These are phyloP conservation scores for Bertia moriformis DNA, from an alignment of 2,329 filamentous ascomycete species.

Conservation along the genomic window DNA sequence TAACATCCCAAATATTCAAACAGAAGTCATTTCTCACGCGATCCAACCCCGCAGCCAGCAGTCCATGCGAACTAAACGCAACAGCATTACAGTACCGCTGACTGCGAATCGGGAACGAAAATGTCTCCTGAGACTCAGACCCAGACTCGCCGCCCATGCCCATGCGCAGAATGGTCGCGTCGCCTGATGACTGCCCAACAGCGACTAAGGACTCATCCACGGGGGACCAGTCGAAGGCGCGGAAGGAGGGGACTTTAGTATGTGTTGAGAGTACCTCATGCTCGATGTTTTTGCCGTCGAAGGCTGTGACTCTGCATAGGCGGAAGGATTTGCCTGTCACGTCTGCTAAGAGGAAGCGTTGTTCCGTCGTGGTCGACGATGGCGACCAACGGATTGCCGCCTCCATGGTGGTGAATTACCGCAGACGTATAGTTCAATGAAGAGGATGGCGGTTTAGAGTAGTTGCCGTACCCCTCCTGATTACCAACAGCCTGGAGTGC, in stretches of 20 bases:
- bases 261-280: slow-evolving; percentile 37
- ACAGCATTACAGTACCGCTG: slow-evolving; percentile 52
- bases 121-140: slow-evolving; percentile 25
- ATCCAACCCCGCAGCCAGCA: slow-evolving; percentile 46
- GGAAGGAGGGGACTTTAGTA: slow-evolving; percentile 41
- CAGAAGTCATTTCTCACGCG: slow-evolving; percentile 50
- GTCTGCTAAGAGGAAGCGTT: slow-evolving; percentile 47
- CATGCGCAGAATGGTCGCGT: slow-evolving; percentile 41
- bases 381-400: slow-evolving; percentile 50
- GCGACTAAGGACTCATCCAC: slow-evolving; percentile 40
- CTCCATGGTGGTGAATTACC: too few species aligned
- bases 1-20: slow-evolving; percentile 49
- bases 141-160: too few species aligned
- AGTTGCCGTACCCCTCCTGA: too few species aligned
- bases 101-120: slow-evolving; percentile 41
- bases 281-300: slow-evolving; percentile 21
- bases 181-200: slow-evolving; percentile 45
- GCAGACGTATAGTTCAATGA: too few species aligned
- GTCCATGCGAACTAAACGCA: slow-evolving; percentile 37
- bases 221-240: slow-evolving; percentile 52
- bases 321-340: slow-evolving; percentile 42
- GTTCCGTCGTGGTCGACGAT: slow-evolving; percentile 32
- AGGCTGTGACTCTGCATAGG: slow-evolving; percentile 32
- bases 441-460: too few species aligned
- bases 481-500: too few species aligned